A percentile compares a stretch with the other conserved stretches of the same genome.
Conservation (phyloP, 257 asterid species). For the Solanum tacnaense region DNA sequence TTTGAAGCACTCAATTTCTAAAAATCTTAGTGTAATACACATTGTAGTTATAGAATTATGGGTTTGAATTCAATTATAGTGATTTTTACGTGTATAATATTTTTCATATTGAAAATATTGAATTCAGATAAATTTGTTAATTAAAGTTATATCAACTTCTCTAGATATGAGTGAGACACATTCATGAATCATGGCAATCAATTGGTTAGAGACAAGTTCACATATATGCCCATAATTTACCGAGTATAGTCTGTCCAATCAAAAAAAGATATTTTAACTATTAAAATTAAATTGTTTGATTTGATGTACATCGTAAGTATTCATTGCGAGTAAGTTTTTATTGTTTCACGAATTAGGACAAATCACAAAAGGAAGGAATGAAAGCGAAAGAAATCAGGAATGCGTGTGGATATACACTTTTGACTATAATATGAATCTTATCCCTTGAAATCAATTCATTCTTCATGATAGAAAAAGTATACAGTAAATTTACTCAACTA, state of each 20-base stretch:
- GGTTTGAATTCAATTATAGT: background rate
- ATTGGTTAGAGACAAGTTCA: background rate
- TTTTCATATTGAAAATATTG: background rate
- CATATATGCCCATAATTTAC: background rate
- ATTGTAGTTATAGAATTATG: background rate
- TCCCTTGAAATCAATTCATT: background rate
- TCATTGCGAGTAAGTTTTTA: background rate
- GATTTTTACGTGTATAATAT: background rate
- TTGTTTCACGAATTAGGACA: background rate
- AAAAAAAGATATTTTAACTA: background rate
- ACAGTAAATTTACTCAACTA: no score
- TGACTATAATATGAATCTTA: background rate
- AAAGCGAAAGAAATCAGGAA: background rate
- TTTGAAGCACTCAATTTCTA: accelerated
- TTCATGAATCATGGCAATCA: background rate
- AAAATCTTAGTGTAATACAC: no score
- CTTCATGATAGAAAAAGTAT: background rate
- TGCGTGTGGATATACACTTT: background rate
- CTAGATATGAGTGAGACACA: background rate
- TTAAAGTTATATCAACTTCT: background rate
- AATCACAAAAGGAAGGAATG: background rate
- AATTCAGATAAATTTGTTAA: background rate
- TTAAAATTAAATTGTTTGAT: background rate
- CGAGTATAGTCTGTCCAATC: background rate
- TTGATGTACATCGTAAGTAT: background rate